Percentiles rank a stretch among this genome's conserved stretches.
phyloP scores from a whole-genome alignment of 352 stramenopile species.

The Phytopythium aichiense region DNA sequence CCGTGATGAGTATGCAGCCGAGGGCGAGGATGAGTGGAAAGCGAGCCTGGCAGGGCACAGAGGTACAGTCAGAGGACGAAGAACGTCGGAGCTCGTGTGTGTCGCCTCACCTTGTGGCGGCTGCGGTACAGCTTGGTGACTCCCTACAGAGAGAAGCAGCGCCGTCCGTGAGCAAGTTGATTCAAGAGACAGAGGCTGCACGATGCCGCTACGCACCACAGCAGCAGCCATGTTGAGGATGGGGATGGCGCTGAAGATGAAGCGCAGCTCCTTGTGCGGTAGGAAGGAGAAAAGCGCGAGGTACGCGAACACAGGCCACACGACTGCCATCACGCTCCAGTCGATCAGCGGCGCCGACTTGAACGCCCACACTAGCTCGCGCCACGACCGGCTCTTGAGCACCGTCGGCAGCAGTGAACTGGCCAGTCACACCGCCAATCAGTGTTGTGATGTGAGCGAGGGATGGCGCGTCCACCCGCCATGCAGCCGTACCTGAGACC shows the following conservation, averaged over 20 bases:
- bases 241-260: slow-evolving; percentile 96
- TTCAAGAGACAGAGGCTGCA: not conserved
- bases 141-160: slow-evolving; percentile 25
- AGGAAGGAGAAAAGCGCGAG: slow-evolving; percentile 94
- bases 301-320: slow-evolving; percentile 82
- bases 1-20: slow-evolving; percentile 41
- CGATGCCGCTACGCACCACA: slow-evolving; percentile 41
- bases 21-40: slow-evolving; percentile 52
- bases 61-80: not conserved
- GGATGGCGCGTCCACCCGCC: not conserved
- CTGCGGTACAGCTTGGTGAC: slow-evolving; percentile 64
- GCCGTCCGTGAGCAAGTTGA: not conserved
- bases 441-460: not conserved
- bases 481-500: slow-evolving; percentile 48
- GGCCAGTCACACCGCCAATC: not conserved
- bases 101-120: slow-evolving; percentile 39
- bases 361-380: slow-evolving; percentile 30
- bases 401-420: slow-evolving; percentile 46
- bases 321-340: slow-evolving; percentile 41
- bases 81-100: not conserved
- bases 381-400: slow-evolving; percentile 35
- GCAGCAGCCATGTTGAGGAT: slow-evolving; percentile 93
- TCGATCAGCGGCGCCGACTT: slow-evolving; percentile 43
- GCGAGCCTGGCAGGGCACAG: slow-evolving; percentile 23
- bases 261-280: slow-evolving; percentile 98